These are phyloP conservation scores for Guillardia theta DNA, from an alignment of 78 protist genomes.

Conservation along the genomic window DNA sequence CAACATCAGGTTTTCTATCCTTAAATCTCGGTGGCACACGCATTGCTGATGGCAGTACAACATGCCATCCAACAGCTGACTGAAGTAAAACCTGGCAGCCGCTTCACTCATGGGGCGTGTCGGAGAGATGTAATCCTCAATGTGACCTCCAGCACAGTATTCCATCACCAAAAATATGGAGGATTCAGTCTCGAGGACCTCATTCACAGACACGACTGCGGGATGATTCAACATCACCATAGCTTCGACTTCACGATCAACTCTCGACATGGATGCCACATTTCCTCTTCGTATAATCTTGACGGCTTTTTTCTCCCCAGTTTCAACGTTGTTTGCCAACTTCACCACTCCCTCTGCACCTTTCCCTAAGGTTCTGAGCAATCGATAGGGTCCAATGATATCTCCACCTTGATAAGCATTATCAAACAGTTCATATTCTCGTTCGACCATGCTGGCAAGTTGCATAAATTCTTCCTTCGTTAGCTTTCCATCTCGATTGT, in stretches of 20 bases:
- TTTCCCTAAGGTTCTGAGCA: conserved; percentile 13
- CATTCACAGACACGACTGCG: neutral
- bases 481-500: neutral
- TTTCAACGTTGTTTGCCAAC: neutral
- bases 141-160: conserved; percentile 18
- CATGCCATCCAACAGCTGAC: conserved; percentile 42
- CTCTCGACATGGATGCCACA: neutral
- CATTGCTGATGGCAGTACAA: conserved; percentile 20
- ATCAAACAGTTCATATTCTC: neutral
- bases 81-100: conserved; percentile 25
- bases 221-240: conserved; percentile 40
- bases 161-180: conserved; percentile 10
- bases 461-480: neutral
- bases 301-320: neutral
- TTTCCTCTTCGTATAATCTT: neutral
- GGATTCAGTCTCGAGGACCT: conserved; percentile 24
- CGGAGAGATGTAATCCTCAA: neutral
- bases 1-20: conserved; percentile 50
- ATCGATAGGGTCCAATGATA: neutral
- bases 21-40: conserved; percentile 45
- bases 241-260: neutral
- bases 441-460: neutral
- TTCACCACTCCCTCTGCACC: neutral
- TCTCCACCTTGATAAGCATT: neutral
- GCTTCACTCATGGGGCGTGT: neutral